phyloP scores from a whole-genome alignment of 352 stramenopile species.

The Phytophthora sp. region DNA sequence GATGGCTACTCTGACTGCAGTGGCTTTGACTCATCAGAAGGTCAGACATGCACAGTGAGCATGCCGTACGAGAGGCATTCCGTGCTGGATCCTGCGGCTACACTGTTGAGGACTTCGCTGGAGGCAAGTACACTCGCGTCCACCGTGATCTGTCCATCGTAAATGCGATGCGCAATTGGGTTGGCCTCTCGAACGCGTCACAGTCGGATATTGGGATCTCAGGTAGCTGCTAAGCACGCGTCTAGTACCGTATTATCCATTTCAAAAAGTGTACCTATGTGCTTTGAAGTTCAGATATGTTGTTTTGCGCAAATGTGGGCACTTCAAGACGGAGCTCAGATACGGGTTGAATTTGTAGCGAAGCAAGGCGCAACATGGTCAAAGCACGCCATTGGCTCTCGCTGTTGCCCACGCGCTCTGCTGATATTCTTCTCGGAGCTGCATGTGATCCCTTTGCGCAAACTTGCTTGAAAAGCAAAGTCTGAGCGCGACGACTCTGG shows the following conservation, averaged over 20 bases:
- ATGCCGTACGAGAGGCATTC: conserved; percentile 62
- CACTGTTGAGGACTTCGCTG: conserved; percentile 58
- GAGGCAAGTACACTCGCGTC: conserved; percentile 72
- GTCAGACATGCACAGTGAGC: conserved; percentile 39
- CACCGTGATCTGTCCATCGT: conserved; percentile 72
- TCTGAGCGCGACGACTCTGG: too few relatives aligned
- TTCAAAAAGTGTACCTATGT: too few relatives aligned
- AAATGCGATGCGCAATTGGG: conserved; percentile 66
- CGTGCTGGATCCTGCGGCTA: conserved; percentile 56
- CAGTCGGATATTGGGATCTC: conserved; percentile 45
- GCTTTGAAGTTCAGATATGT: too few relatives aligned
- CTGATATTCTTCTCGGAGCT: conserved; percentile 12
- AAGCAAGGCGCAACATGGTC: too few relatives aligned
- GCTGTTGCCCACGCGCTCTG: background rate
- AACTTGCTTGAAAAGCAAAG: background rate
- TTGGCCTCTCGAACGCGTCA: conserved; percentile 41
- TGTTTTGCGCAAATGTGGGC: too few relatives aligned
- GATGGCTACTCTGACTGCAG: conserved; percentile 57
- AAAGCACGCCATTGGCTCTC: background rate
- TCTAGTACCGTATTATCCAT: too few relatives aligned
- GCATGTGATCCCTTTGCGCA: conserved; percentile 1
- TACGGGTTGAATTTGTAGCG: too few relatives aligned
- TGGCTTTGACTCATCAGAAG: conserved; percentile 39
- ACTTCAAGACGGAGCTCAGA: too few relatives aligned
- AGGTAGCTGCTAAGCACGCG: conserved; percentile 45